phyloP scores from a whole-genome alignment of 2,329 filamentous ascomycete genomes.

The Diaporthe ampelina region DNA sequence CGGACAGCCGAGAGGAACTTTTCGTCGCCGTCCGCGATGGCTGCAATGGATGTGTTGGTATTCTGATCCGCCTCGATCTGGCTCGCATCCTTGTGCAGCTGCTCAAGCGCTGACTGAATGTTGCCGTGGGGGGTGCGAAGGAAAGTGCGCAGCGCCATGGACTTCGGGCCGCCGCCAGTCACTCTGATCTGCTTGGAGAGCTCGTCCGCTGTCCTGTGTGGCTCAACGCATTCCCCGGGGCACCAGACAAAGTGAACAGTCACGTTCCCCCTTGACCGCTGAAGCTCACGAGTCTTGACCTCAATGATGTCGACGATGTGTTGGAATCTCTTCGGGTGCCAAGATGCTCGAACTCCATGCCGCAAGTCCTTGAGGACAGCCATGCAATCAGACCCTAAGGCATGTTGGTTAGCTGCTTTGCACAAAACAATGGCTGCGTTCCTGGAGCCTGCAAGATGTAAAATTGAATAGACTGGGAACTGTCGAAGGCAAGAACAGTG shows the following conservation, averaged over 20 bases:
- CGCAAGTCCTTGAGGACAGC: too few species aligned
- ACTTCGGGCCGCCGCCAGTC: not conserved
- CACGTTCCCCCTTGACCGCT: not conserved
- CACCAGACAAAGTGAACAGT: not conserved
- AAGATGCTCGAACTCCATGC: not conserved
- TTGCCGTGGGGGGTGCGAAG: not conserved
- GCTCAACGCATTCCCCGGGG: not conserved
- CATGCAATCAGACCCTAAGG: too few species aligned
- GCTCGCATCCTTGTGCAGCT: not conserved
- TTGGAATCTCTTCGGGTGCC: not conserved
- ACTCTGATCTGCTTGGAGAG: not conserved
- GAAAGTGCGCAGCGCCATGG: not conserved
- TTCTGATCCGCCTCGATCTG: not conserved
- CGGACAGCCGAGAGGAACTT: too few species aligned
- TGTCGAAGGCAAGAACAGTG: too few species aligned
- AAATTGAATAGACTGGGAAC: too few species aligned
- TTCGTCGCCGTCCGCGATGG: too few species aligned
- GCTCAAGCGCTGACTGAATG: not conserved
- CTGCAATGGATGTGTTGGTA: too few species aligned
- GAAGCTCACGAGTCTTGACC: not conserved
- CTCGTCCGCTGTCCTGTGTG: not conserved
- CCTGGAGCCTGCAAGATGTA: too few species aligned
- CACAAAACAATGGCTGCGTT: too few species aligned
- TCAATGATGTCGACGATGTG: slow-evolving; percentile 9
- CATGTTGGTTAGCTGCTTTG: too few species aligned